phyloP scores from a whole-genome alignment of 495 filamentous ascomycete genomes.

The Xylaria acuta region DNA sequence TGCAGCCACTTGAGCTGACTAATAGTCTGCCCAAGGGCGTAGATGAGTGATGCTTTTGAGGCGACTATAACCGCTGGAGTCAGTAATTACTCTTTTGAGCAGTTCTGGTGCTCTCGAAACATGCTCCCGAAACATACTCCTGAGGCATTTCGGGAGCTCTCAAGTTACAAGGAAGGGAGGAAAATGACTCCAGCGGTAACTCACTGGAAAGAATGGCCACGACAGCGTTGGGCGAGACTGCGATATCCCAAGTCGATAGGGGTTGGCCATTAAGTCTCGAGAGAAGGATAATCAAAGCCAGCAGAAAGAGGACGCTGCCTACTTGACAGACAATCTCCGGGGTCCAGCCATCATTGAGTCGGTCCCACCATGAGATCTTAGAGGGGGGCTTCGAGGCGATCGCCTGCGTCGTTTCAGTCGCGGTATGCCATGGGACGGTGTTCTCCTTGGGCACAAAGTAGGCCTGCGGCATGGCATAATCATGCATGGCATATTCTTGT shows the following conservation, averaged over 20 bases:
- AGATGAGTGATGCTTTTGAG: conserved; percentile 22
- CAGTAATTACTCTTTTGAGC: too few relatives aligned
- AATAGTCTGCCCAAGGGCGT: conserved; percentile 14
- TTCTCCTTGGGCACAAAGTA: conserved; percentile 1
- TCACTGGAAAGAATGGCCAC: conserved; percentile 22
- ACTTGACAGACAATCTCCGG: conserved; percentile 16
- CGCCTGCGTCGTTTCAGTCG: not conserved
- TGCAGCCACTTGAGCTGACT: conserved; percentile 28
- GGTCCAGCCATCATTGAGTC: conserved; percentile 12
- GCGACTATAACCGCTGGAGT: too few relatives aligned
- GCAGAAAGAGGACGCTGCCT: conserved; percentile 1
- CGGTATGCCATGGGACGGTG: not conserved
- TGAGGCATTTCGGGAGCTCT: too few relatives aligned
- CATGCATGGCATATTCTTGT: not conserved
- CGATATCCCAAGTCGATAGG: conserved; percentile 17
- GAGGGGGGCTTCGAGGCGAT: not conserved
- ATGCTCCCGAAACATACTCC: too few relatives aligned
- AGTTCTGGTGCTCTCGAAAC: too few relatives aligned
- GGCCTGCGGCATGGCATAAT: not conserved
- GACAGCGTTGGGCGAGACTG: conserved; percentile 24
- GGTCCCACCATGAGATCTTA: conserved; percentile 3
- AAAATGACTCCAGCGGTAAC: too few relatives aligned
- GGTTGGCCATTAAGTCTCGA: conserved; percentile 12
- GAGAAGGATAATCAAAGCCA: conserved; percentile 22
- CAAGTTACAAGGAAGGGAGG: too few relatives aligned